Percentiles rank a stretch among this genome's conserved stretches.
These are phyloP conservation scores for Schoenoplectus tabernaemontani DNA, from an alignment of 202 grass and related monocot species.

Conservation along the genomic window DNA sequence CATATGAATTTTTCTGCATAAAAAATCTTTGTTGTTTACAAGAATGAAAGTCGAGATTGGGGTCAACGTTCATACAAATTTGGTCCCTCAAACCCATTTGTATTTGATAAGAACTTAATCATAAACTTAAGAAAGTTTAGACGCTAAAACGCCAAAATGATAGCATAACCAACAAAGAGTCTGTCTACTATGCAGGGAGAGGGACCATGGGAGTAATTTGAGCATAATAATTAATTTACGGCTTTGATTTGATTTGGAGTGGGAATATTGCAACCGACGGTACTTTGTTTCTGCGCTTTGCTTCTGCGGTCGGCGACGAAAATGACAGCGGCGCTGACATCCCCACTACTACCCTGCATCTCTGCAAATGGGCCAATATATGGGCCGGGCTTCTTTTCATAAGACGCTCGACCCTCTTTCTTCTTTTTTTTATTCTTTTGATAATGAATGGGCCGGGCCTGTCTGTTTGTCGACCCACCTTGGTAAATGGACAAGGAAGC, in stretches of 20 bases:
- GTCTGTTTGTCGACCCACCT: neutral
- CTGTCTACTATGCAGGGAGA: neutral
- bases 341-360: neutral
- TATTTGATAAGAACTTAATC: too few species aligned
- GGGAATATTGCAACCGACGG: neutral
- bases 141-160: neutral
- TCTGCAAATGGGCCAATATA: neutral
- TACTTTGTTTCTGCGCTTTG: conserved; percentile 5
- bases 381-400: neutral
- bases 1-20: too few species aligned
- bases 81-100: too few species aligned
- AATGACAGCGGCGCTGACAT: neutral
- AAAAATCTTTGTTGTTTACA: too few species aligned
- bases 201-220: neutral
- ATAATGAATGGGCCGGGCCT: neutral
- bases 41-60: too few species aligned
- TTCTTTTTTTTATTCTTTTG: neutral
- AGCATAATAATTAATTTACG: neutral
- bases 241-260: conserved; percentile 9
- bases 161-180: neutral
- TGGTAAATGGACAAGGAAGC: neutral
- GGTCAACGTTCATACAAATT: too few species aligned
- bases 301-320: neutral
- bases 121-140: neutral
- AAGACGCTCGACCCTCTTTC: too few species aligned